Evolutionary conservation across 1,284 basidiomycete genomes (phyloP).

Genomic region (Rhodotorula sp.): DNA sequence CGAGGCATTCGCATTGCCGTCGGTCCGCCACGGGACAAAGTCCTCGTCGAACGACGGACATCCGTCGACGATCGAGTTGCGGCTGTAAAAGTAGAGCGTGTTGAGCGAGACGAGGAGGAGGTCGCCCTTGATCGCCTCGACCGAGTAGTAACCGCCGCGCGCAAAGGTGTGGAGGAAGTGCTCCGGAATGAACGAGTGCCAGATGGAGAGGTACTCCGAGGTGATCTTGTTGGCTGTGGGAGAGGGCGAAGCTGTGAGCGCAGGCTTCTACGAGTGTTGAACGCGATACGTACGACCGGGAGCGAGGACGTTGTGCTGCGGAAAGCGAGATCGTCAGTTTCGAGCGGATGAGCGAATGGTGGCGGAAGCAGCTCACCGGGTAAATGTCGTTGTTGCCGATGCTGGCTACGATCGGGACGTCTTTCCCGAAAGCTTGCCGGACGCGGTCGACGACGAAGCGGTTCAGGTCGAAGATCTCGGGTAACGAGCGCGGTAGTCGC

Average conservation of each 20-base stretch:
- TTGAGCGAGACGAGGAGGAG: constrained; percentile 83
- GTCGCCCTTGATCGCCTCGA: constrained; percentile 67
- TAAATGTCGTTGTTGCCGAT: constrained; percentile 60
- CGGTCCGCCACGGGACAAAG: background rate
- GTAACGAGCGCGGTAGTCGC: constrained; percentile 70
- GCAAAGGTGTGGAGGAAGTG: constrained; percentile 62
- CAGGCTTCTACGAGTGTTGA: too few species aligned
- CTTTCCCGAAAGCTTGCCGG: constrained; percentile 65
- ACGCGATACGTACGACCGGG: constrained; percentile 11
- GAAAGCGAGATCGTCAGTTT: constrained; percentile 25
- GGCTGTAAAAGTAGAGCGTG: constrained; percentile 88
- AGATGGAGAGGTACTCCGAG: constrained; percentile 71
- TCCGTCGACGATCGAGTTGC: constrained; percentile 68
- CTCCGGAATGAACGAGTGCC: constrained; percentile 79
- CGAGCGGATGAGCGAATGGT: background rate
- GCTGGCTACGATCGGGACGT: constrained; percentile 78
- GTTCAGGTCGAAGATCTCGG: constrained; percentile 79
- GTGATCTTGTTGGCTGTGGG: constrained; percentile 58
- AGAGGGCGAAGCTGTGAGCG: background rate
- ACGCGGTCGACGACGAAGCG: constrained; percentile 67
- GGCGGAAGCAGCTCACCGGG: constrained; percentile 10
- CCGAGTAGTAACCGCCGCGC: constrained; percentile 71
- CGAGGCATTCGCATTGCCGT: too few species aligned
- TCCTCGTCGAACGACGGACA: constrained; percentile 41
- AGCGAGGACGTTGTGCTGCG: constrained; percentile 47